phyloP scores from a whole-genome alignment of 1,284 basidiomycete genomes.

The Pseudozyma pruni region DNA sequence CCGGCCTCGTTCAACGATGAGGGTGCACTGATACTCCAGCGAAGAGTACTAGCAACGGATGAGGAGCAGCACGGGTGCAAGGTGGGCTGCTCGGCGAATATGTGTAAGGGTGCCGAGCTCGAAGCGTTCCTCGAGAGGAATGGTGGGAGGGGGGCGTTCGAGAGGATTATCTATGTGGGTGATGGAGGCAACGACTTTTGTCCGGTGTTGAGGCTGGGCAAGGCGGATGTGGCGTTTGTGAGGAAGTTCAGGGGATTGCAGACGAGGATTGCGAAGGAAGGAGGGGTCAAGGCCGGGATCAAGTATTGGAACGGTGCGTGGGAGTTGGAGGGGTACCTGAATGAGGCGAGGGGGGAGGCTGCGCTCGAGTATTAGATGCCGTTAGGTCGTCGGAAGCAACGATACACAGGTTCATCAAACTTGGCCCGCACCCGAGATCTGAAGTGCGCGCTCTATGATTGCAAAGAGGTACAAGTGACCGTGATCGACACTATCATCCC shows the following conservation, averaged over 20 bases:
- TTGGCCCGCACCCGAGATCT: too few relatives aligned
- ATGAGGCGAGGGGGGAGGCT: conserved; percentile 21
- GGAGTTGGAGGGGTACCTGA: conserved; percentile 61
- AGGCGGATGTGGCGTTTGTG: conserved; percentile 61
- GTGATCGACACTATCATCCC: too few relatives aligned
- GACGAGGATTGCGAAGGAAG: conserved; percentile 58
- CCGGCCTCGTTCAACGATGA: conserved; percentile 82
- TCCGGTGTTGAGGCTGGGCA: conserved; percentile 79
- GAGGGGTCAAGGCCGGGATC: conserved; percentile 54
- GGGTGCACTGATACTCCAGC: conserved; percentile 80
- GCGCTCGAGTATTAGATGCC: conserved; percentile 23
- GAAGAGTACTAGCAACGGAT: conserved; percentile 77
- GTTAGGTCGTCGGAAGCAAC: not conserved
- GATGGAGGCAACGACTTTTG: conserved; percentile 97
- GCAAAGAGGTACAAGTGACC: too few relatives aligned
- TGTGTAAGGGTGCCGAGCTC: conserved; percentile 98
- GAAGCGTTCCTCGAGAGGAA: conserved; percentile 80
- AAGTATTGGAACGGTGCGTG: conserved; percentile 66
- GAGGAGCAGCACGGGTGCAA: conserved; percentile 81
- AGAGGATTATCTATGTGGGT: conserved; percentile 88
- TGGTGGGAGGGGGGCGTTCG: conserved; percentile 74
- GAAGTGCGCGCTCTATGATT: too few relatives aligned
- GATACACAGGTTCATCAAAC: not conserved
- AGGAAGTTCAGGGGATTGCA: conserved; percentile 62
- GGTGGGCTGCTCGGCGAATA: conserved; percentile 92